Base-by-base conservation (phyloP, 768 basidiomycete genomes). In the Rubroboletus pulcherrimus region DNA sequence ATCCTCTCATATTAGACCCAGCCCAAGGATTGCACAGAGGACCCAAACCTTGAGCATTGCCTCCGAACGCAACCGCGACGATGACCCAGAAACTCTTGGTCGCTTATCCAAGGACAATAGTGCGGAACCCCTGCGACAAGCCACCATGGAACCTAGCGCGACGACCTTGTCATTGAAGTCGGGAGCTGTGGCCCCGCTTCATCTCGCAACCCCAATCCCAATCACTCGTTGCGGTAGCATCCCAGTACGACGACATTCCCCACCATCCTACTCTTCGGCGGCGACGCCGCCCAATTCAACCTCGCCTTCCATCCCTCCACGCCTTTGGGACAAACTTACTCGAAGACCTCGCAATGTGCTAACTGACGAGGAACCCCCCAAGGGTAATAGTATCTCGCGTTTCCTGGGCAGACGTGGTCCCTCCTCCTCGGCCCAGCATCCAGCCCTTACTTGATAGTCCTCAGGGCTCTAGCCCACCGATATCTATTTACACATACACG, bases 281-380 rank as follows among this genome's bases (percentile, higher is more conserved):
- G 31, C 24, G 30, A 21, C 34, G 7, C 33, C 39, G 8, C 48
- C 58, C 24, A 41, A 50, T 43, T 48, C 59, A 15, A 46, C 49
- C 5, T 42, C 62, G 29, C 26, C 53, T 29, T 52, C 55, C 2
- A 48, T 46, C 2, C 44, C 63, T 21, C 55, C 62, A 5, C 58
- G 59, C 29, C 31, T 71, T 51, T 71, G 69, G 71, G 49, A 56
- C 38, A 67, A 53, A 30, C 55, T 69, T 29, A 63, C 53, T 26
- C 55, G 59, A 21, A 56, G 49, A 21, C 53, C 56, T 47, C 65
- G 61, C 37, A 63, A 47, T 38, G 38, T 21, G 5, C 15, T 54
- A 8, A 44, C 21, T 19, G 58, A 57, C 11, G 55, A 62, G n/a
- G 68, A 56, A n/a, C 26, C 46, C 3, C 12, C 53, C 11, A 63